phyloP scores from a whole-genome alignment of 2,329 filamentous ascomycete species.

The Aspergillus calidoustus region DNA sequence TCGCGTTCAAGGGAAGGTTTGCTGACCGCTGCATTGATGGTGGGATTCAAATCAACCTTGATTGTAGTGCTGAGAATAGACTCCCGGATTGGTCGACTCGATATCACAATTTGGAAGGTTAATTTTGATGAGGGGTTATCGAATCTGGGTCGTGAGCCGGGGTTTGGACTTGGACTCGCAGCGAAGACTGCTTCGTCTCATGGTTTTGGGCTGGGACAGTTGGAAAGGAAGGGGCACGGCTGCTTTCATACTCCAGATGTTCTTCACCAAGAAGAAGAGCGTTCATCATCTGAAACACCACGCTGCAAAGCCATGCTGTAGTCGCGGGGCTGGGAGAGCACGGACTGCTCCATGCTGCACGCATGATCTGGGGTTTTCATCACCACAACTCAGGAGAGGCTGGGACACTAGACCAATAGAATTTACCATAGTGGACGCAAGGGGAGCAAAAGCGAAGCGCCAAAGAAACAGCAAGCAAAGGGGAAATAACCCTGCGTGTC shows the following conservation, averaged over 20 bases:
- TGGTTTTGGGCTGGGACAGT: neutral
- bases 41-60: neutral
- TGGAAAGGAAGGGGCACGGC: neutral
- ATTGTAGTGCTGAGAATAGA: neutral
- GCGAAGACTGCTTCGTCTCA: neutral
- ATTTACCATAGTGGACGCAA: neutral
- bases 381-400: neutral
- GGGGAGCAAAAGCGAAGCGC: neutral
- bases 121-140: neutral
- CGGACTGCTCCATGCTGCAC: neutral
- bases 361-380: conserved; percentile 5
- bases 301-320: neutral
- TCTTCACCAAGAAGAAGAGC: neutral
- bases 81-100: neutral
- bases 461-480: neutral
- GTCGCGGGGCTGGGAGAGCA: conserved; percentile 1
- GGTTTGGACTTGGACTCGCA: neutral
- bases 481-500: neutral
- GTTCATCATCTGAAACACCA: conserved; percentile 1
- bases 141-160: neutral
- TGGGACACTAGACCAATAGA: conserved; percentile 10
- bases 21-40: neutral
- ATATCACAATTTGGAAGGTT: neutral
- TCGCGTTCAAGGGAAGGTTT: neutral
- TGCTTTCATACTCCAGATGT: neutral